Evolutionary conservation across 2,329 filamentous ascomycete genomes (phyloP).

Genomic region (Fusarium longipes): DNA sequence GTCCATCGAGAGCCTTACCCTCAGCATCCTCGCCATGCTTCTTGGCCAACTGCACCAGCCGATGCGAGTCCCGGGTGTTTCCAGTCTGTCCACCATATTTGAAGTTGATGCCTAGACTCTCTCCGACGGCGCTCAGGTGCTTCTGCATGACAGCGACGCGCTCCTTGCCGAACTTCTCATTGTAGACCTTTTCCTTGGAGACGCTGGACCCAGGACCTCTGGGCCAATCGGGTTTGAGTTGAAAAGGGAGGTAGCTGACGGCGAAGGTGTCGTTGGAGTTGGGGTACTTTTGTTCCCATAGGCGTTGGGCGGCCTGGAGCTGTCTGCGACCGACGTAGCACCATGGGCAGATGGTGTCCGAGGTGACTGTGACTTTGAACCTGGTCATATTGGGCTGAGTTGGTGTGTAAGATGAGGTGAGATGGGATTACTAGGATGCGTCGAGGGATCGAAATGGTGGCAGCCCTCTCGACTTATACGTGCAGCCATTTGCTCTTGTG

Average conservation of each 20-base stretch:
- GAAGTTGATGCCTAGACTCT: constrained; percentile 55
- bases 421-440: neutral
- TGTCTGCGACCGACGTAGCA: constrained; percentile 62
- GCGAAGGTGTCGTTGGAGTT: constrained; percentile 68
- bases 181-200: constrained; percentile 54
- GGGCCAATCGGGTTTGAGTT: constrained; percentile 55
- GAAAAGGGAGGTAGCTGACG: constrained; percentile 59
- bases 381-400: constrained; percentile 65
- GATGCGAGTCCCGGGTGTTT: constrained; percentile 82
- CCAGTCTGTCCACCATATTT: constrained; percentile 76
- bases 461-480: constrained; percentile 15
- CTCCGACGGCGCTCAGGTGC: constrained; percentile 49
- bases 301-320: constrained; percentile 59
- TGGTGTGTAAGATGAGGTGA: constrained; percentile 7
- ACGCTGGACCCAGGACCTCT: constrained; percentile 48
- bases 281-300: constrained; percentile 55
- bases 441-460: neutral
- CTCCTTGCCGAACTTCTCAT: constrained; percentile 70
- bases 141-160: constrained; percentile 57
- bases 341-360: constrained; percentile 64
- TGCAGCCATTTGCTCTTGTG: constrained; percentile 10
- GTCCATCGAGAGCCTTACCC: constrained; percentile 63
- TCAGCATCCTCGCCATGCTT: constrained; percentile 62
- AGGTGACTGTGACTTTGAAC: constrained; percentile 59
- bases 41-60: constrained; percentile 65